phyloP scores from a whole-genome alignment of 306 rosid genomes.

The Rubus parviflorus region DNA sequence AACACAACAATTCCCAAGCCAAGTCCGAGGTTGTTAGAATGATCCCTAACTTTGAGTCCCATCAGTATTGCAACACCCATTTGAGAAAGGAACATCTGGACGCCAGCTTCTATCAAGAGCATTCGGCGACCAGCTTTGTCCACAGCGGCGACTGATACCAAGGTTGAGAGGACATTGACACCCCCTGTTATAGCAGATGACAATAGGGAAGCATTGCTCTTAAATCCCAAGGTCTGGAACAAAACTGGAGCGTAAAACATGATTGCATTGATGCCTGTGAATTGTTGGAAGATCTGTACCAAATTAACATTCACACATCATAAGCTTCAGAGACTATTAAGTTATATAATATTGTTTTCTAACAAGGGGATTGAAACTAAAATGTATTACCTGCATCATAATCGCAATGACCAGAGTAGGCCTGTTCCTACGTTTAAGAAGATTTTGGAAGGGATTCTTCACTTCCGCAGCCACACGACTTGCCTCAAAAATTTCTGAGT shows the following conservation, averaged over 20 bases:
- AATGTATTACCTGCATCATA: slow-evolving; percentile 33
- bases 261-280: slow-evolving; percentile 64
- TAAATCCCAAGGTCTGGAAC: slow-evolving; percentile 56
- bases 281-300: slow-evolving; percentile 60
- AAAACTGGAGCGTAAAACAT: slow-evolving; percentile 77
- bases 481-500: too few species aligned
- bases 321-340: too few species aligned
- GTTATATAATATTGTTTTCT: too few species aligned
- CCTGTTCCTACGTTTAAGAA: slow-evolving; percentile 44
- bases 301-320: too few species aligned
- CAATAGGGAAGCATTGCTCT: slow-evolving; percentile 46
- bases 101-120: slow-evolving; percentile 54
- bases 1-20: slow-evolving; percentile 24
- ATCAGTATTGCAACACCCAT: slow-evolving; percentile 44
- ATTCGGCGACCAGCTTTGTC: slow-evolving; percentile 54
- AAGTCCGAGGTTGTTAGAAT: slow-evolving; percentile 15
- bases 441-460: too few species aligned
- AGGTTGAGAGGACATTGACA: slow-evolving; percentile 53
- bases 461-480: too few species aligned
- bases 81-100: slow-evolving; percentile 68
- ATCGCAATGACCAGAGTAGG: slow-evolving; percentile 49
- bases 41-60: slow-evolving; percentile 45
- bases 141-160: slow-evolving; percentile 47
- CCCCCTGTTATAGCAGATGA: slow-evolving; percentile 63
- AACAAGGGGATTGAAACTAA: neutral